Percentiles rank a stretch among this genome's conserved stretches.
These are phyloP conservation scores for Rhododendron kiyosumense DNA, from an alignment of 148 eudicot genomes.

Conservation along the genomic window DNA sequence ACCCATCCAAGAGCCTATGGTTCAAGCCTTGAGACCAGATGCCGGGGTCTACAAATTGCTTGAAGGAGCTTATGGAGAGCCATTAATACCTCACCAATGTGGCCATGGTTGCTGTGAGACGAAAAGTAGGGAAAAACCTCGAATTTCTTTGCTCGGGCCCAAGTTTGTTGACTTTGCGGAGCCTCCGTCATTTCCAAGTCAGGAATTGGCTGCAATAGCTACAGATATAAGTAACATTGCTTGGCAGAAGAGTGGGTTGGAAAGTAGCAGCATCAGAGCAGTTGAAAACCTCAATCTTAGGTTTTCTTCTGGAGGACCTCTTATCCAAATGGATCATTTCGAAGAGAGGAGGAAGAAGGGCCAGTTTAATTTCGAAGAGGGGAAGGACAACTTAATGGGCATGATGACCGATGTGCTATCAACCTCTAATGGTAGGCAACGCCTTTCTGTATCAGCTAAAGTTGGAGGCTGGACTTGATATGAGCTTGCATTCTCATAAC, in stretches of 20 bases:
- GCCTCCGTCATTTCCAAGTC: constrained; percentile 38
- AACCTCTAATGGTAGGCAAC: constrained; percentile 13
- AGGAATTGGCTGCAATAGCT: constrained; percentile 52
- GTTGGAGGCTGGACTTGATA: constrained; percentile 15
- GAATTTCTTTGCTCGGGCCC: constrained; percentile 51
- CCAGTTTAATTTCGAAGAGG: constrained; percentile 19
- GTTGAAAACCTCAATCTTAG: constrained; percentile 15
- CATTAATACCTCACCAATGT: constrained; percentile 48
- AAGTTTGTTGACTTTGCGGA: constrained; percentile 52
- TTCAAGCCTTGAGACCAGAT: constrained; percentile 28
- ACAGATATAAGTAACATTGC: constrained; percentile 58
- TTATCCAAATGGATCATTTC: constrained; percentile 10
- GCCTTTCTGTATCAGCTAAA: constrained; percentile 10
- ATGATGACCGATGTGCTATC: constrained; percentile 13
- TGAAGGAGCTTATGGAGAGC: constrained; percentile 36
- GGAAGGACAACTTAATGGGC: constrained; percentile 19
- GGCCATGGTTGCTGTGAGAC: constrained; percentile 54
- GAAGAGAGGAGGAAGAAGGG: constrained; percentile 18
- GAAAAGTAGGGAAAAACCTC: not conserved
- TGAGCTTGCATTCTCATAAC: not conserved
- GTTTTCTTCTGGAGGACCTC: constrained; percentile 12
- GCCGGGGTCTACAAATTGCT: constrained; percentile 38
- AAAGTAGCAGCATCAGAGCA: constrained; percentile 24
- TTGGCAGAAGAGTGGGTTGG: constrained; percentile 57
- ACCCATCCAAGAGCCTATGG: constrained; percentile 15